phyloP scores from a whole-genome alignment of 108 stramenopile genomes.

The Cyclotella cryptica region DNA sequence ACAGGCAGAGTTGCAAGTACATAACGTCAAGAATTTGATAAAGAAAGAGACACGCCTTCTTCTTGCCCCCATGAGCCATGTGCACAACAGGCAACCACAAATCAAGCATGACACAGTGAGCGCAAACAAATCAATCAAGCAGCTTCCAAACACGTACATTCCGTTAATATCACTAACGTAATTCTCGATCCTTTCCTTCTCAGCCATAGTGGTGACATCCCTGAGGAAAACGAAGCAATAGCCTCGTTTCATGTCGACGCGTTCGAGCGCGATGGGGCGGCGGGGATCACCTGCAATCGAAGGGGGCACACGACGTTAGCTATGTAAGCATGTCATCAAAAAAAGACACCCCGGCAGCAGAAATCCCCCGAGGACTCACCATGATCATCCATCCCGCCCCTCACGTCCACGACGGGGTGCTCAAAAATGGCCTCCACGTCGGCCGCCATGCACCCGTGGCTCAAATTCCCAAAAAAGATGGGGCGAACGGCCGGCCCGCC shows the following conservation, averaged over 20 bases:
- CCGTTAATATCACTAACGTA: slow-evolving; percentile 80
- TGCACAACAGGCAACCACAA: too few relatives aligned
- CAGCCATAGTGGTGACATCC: slow-evolving; percentile 65
- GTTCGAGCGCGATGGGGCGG: slow-evolving; percentile 65
- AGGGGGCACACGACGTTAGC: slow-evolving; percentile 3
- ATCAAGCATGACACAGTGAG: background rate
- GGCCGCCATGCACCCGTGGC: slow-evolving; percentile 48
- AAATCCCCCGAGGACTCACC: background rate
- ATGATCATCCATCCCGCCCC: slow-evolving; percentile 14
- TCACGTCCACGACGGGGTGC: slow-evolving; percentile 36
- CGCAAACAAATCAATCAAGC: background rate
- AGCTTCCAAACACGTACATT: slow-evolving; percentile 66
- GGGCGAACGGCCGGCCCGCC: slow-evolving; percentile 55
- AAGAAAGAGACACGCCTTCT: too few relatives aligned
- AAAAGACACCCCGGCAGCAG: background rate
- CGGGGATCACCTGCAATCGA: slow-evolving; percentile 15
- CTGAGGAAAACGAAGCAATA: slow-evolving; percentile 88
- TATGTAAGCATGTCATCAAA: background rate
- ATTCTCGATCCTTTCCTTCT: slow-evolving; percentile 71
- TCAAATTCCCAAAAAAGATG: slow-evolving; percentile 80
- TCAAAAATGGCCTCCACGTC: slow-evolving; percentile 66
- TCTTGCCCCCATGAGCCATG: too few relatives aligned
- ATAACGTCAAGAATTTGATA: too few relatives aligned
- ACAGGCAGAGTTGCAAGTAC: too few relatives aligned
- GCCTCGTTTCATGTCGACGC: slow-evolving; percentile 84